These are phyloP conservation scores for Aspergillus sp. DNA, from an alignment of 2,329 filamentous ascomycete genomes.

Conservation along the genomic window DNA sequence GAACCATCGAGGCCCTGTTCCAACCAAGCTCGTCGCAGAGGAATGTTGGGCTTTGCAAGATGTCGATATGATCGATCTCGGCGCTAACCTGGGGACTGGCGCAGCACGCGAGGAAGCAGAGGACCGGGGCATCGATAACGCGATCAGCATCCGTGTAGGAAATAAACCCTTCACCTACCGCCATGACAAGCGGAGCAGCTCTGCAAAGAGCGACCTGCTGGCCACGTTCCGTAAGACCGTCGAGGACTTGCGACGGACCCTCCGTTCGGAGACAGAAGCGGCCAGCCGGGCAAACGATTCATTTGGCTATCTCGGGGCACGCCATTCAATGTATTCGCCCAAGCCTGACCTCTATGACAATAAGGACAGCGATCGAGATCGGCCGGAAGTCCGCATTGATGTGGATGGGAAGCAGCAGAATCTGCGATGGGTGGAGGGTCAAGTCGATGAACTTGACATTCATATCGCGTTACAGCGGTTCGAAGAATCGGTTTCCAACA, in stretches of 20 bases:
- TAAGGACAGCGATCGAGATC: conserved; percentile 73
- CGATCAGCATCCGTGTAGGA: conserved; percentile 86
- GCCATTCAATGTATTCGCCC: conserved; percentile 69
- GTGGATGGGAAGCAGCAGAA: conserved; percentile 97
- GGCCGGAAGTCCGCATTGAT: conserved; percentile 76
- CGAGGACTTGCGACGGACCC: conserved; percentile 82
- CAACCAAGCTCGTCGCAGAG: conserved; percentile 82
- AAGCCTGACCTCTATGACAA: conserved; percentile 79
- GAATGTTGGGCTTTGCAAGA: conserved; percentile 92
- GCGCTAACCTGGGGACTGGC: conserved; percentile 45
- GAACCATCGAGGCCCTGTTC: conserved; percentile 45
- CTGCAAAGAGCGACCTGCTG: conserved; percentile 77
- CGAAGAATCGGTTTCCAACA: conserved; percentile 75
- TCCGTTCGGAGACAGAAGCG: conserved; percentile 83
- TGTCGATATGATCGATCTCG: conserved; percentile 88
- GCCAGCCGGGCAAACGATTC: conserved; percentile 81
- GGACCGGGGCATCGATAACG: conserved; percentile 69
- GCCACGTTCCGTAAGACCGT: conserved; percentile 90
- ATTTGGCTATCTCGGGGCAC: conserved; percentile 79
- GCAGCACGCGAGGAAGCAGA: conserved; percentile 42
- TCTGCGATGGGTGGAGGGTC: conserved; percentile 89
- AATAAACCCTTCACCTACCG: conserved; percentile 93
- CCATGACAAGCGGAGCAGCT: conserved; percentile 75
- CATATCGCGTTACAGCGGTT: conserved; percentile 89
- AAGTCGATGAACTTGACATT: conserved; percentile 95